These are phyloP conservation scores for Primulina eburnea DNA, from an alignment of 257 asterid species.

Conservation along the genomic window DNA sequence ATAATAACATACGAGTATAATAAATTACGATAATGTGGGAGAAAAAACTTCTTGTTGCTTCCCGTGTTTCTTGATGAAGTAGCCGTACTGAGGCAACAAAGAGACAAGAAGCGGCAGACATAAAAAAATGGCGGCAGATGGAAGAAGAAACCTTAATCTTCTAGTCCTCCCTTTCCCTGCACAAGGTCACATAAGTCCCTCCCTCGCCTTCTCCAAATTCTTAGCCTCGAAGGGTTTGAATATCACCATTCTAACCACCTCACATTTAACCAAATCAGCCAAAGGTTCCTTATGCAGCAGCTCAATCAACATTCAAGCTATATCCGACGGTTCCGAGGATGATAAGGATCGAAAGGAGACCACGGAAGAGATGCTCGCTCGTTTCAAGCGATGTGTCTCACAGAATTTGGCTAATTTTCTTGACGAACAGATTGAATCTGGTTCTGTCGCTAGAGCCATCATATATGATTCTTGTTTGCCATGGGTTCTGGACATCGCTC, in stretches of 20 bases:
- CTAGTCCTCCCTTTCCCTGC: slow-evolving; percentile 45
- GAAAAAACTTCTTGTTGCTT: no score
- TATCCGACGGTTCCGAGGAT: slow-evolving; percentile 30
- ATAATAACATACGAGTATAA: no score
- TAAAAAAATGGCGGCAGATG: not conserved
- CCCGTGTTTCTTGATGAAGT: no score
- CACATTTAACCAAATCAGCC: slow-evolving; percentile 6
- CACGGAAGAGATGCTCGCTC: slow-evolving; percentile 14
- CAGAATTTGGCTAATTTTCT: slow-evolving; percentile 26
- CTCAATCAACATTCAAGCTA: slow-evolving; percentile 26
- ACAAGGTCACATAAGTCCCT: slow-evolving; percentile 62
- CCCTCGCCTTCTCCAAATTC: slow-evolving; percentile 45
- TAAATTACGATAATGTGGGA: no score
- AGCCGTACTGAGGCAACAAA: no score
- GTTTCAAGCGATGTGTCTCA: slow-evolving; percentile 14
- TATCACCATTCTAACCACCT: slow-evolving; percentile 32
- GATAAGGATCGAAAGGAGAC: not conserved
- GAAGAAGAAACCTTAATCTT: slow-evolving; percentile 23
- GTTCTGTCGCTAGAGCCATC: slow-evolving; percentile 16
- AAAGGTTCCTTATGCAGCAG: not conserved
- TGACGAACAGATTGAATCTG: slow-evolving; percentile 8
- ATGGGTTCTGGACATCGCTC: slow-evolving; percentile 36
- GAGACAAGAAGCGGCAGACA: no score
- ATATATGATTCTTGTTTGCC: slow-evolving; percentile 37
- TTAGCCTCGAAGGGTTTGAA: slow-evolving; percentile 35